Base-by-base conservation (phyloP, 768 basidiomycete species). In the Boletus subparvulus region DNA sequence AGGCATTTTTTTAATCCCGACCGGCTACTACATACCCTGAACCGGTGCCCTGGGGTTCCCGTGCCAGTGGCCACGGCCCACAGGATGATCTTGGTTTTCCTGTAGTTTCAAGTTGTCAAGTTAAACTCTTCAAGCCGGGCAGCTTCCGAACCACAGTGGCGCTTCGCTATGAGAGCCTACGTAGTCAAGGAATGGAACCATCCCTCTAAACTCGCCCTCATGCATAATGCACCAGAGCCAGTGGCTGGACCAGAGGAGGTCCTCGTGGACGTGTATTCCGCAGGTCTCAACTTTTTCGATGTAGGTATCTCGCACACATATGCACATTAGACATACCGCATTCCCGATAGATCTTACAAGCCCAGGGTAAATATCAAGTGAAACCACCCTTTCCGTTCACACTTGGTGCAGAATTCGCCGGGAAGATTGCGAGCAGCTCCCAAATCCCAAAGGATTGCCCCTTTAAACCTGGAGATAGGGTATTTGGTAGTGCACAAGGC, bases 361-460 rank as follows among this genome's bases (percentile, higher is more conserved):
- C 85, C 0, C 92, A 94, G 72, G 94, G 94, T 47, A 94, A 90
- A 76, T 90, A 96, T 69, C 94, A 96, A 66, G 71, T 73, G 52
- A 87, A 94, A 66, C 92, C 91, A 0, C 82, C 90, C 0, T 78
- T 92, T 39, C 95, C 95, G 0, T 97, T 95, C 73, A 79, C 85
- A 7, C 81, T 94, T 6, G 94, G 94, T 16, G 77, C 83, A 37
- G 91, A 99, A 71, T 90, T 98, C 65, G 83, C 94, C 4, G 96
- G 96, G 0, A 79, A 74, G 54, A 85, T 98, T 57, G 78, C 88
- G 9, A 59, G 65, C 16, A 71, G 79, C 58, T 92, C 90, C 4
- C 88, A 86, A 24, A 86, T 96, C 24, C 95, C 95, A 4, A 67
- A 79, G 30, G 89, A 85, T 8, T 96, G 92, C 67, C 79, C 81